phyloP scores from a whole-genome alignment of 2,329 filamentous ascomycete species.

The Paraphaeosphaeria sporulosa region DNA sequence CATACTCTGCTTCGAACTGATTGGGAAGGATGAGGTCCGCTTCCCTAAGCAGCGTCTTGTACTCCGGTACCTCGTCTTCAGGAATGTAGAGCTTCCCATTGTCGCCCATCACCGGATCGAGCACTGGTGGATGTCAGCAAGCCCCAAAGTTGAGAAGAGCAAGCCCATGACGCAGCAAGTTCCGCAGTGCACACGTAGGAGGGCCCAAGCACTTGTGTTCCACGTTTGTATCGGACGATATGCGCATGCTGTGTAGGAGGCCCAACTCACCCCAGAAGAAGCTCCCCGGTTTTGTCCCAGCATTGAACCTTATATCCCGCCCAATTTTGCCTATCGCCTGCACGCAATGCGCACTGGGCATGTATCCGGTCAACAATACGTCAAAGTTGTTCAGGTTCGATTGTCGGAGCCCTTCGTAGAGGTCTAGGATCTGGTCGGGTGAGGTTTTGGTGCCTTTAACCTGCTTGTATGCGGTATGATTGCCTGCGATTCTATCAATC shows the following conservation, averaged over 20 bases:
- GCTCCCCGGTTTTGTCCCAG: slow-evolving; percentile 68
- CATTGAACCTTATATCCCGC: slow-evolving; percentile 75
- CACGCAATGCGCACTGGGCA: slow-evolving; percentile 85
- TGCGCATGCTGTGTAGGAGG: neutral
- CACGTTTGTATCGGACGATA: neutral
- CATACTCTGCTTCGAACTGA: slow-evolving; percentile 95
- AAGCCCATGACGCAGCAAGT: neutral
- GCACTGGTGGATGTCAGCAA: slow-evolving; percentile 59
- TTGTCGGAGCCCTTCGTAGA: slow-evolving; percentile 85
- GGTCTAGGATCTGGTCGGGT: slow-evolving; percentile 80
- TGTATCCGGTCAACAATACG: slow-evolving; percentile 93
- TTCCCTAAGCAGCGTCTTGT: slow-evolving; percentile 78
- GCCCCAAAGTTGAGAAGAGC: neutral
- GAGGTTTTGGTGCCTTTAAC: slow-evolving; percentile 85
- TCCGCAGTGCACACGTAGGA: neutral
- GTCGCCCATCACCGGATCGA: slow-evolving; percentile 98
- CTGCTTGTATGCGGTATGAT: slow-evolving; percentile 92
- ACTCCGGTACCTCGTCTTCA: slow-evolving; percentile 89
- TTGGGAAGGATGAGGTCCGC: slow-evolving; percentile 95
- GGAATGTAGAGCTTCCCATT: slow-evolving; percentile 91
- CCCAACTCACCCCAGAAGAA: slow-evolving; percentile 83
- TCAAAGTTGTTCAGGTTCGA: slow-evolving; percentile 89
- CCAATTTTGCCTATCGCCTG: slow-evolving; percentile 85
- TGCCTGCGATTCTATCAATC: slow-evolving; percentile 65
- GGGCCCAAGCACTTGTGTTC: neutral